Conservation (phyloP, 257 asterid genomes). For the Solanum boliviense region DNA sequence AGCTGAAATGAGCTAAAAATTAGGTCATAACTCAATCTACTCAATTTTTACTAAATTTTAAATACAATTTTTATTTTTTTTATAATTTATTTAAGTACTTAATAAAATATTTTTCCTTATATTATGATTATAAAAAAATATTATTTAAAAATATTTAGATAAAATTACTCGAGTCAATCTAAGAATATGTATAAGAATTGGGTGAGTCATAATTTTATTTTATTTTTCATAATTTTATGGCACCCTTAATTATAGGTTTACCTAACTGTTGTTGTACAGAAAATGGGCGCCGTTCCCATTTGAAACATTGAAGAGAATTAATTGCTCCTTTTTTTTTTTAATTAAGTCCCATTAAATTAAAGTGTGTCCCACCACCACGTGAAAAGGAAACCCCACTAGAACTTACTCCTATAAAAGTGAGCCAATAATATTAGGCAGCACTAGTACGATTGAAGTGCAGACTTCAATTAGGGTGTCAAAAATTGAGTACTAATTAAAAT, state of each 20-base stretch:
- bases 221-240: background rate
- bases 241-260: background rate
- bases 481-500: background rate
- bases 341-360: background rate
- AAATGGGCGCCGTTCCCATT: background rate
- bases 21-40: background rate
- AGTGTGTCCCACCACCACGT: slow-evolving; percentile 1
- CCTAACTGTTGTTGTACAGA: background rate
- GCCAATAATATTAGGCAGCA: background rate
- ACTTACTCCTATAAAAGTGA: background rate
- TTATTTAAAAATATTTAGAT: background rate
- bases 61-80: background rate
- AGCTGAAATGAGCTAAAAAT: background rate
- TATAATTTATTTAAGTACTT: background rate
- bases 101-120: background rate
- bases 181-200: background rate
- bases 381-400: background rate
- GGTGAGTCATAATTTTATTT: background rate
- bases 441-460: background rate
- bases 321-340: background rate
- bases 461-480: background rate
- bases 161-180: background rate
- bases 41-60: background rate
- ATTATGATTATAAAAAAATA: background rate
- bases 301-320: background rate